A percentile compares a stretch with the other conserved stretches of the same genome.
Evolutionary conservation across 306 rosid species (phyloP).

Genomic region (Luffa aegyptiaca): DNA sequence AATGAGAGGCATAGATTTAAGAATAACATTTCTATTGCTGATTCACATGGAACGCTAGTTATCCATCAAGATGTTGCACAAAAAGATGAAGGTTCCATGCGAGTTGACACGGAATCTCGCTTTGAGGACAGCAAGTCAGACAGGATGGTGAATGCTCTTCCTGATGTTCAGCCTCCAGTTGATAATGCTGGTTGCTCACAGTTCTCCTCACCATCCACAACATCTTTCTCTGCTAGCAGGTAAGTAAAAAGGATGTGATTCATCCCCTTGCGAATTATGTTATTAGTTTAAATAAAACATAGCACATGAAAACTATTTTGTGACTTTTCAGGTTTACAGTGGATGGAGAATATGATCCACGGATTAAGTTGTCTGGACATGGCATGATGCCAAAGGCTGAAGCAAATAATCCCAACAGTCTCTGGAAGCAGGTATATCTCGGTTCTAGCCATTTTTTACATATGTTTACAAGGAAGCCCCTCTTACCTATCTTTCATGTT

Average conservation of each 20-base stretch:
- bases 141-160: constrained; percentile 35
- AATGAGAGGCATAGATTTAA: constrained; percentile 24
- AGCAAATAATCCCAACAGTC: constrained; percentile 40
- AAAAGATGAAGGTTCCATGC: constrained; percentile 25
- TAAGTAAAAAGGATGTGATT: background rate
- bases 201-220: constrained; percentile 47
- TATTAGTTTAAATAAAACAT: background rate
- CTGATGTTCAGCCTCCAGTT: constrained; percentile 27
- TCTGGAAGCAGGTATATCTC: constrained; percentile 63
- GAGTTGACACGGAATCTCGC: constrained; percentile 22
- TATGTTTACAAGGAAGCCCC: background rate
- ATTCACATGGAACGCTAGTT: constrained; percentile 26
- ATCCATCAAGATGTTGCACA: constrained; percentile 21
- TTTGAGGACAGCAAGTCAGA: constrained; percentile 30
- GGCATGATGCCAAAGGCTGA: constrained; percentile 59
- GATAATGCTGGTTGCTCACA: constrained; percentile 43
- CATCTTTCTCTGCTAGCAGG: constrained; percentile 51
- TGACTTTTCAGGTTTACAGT: constrained; percentile 38
- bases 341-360: constrained; percentile 51
- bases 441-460: background rate
- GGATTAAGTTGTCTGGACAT: constrained; percentile 36
- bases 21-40: constrained; percentile 16
- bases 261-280: background rate
- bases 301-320: background rate
- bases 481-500: constrained; percentile 18